phyloP scores from a whole-genome alignment of 352 stramenopile genomes.

The Phytopythium ostracodes region DNA sequence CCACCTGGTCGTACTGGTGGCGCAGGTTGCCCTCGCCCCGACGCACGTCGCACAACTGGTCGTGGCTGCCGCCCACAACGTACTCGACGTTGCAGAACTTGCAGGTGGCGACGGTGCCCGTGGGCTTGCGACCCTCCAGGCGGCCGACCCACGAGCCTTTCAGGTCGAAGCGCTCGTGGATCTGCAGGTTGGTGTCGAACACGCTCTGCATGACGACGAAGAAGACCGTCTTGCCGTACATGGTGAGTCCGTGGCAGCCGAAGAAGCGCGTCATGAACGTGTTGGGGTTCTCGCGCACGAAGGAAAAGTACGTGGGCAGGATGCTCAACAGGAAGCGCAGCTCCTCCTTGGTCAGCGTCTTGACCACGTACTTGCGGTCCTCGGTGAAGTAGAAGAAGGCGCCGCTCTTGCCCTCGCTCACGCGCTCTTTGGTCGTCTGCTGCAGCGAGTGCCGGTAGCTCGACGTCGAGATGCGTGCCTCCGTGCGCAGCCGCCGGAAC shows the following conservation, averaged over 20 bases:
- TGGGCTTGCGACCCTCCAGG: constrained; percentile 67
- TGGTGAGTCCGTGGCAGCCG: constrained; percentile 75
- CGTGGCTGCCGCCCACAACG: constrained; percentile 58
- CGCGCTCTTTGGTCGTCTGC: constrained; percentile 70
- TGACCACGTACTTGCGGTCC: constrained; percentile 82
- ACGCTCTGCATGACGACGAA: constrained; percentile 87
- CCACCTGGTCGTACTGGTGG: constrained; percentile 78
- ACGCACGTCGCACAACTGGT: constrained; percentile 61
- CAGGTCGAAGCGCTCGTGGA: constrained; percentile 79
- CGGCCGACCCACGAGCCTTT: constrained; percentile 85
- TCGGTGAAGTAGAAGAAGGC: constrained; percentile 85
- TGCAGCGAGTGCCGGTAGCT: constrained; percentile 68
- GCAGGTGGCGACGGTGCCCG: constrained; percentile 59
- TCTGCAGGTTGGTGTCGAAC: constrained; percentile 72
- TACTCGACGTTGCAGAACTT: constrained; percentile 76
- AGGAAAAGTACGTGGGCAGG: constrained; percentile 65
- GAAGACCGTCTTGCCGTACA: constrained; percentile 83
- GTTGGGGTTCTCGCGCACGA: constrained; percentile 57
- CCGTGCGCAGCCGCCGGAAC: constrained; percentile 63
- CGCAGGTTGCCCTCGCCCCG: constrained; percentile 59
- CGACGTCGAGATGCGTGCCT: constrained; percentile 52
- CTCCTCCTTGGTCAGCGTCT: constrained; percentile 74
- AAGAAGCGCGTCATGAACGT: constrained; percentile 83
- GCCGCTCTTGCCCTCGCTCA: constrained; percentile 80
- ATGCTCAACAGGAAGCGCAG: constrained; percentile 74